These are phyloP conservation scores for Arbutus unedo DNA, from an alignment of 148 eudicot genomes.

Conservation along the genomic window DNA sequence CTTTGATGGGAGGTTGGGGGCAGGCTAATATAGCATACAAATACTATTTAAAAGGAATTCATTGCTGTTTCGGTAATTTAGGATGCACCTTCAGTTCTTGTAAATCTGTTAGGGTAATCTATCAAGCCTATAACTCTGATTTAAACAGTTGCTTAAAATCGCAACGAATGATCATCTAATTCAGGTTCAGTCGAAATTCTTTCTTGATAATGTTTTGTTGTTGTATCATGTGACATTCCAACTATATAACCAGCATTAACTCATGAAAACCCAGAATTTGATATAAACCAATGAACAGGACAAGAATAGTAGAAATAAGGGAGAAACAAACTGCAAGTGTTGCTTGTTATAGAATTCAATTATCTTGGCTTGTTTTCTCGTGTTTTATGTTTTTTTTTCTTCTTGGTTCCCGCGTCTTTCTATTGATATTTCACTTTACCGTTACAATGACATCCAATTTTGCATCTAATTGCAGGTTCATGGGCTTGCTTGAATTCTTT, in stretches of 20 bases:
- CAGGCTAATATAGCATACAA: background rate
- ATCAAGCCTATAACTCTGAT: background rate
- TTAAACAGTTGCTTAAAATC: background rate
- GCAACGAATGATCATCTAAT: background rate
- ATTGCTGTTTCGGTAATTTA: background rate
- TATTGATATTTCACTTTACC: background rate
- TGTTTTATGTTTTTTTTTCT: background rate
- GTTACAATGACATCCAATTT: background rate
- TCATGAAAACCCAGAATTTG: background rate
- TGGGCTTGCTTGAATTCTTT: background rate
- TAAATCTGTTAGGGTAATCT: background rate
- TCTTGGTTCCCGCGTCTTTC: background rate
- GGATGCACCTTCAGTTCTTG: background rate
- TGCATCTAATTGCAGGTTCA: conserved; percentile 9
- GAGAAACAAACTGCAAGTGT: background rate
- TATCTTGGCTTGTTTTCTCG: background rate
- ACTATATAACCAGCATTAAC: background rate
- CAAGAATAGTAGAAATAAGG: background rate
- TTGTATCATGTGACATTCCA: background rate
- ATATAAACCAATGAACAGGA: background rate
- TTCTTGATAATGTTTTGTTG: background rate
- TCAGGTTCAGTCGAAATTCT: background rate
- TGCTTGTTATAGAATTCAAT: background rate
- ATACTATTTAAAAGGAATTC: background rate
- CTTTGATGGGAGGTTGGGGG: background rate